Percentiles rank a stretch among this genome's conserved stretches.
These are phyloP conservation scores for Candida methanosorbosa DNA, from an alignment of 805 yeast species.

Conservation along the genomic window DNA sequence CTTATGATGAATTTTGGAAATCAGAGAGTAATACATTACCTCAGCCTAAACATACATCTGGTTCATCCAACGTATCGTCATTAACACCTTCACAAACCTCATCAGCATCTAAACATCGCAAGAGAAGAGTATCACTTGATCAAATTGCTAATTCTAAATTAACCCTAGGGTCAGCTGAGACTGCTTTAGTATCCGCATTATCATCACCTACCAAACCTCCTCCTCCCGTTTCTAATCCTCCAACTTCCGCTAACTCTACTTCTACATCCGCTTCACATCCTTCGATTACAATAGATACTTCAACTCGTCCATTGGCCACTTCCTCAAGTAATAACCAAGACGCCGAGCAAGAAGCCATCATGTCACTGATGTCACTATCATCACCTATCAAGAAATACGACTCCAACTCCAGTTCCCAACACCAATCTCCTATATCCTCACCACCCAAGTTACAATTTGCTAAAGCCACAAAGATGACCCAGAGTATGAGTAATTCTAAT, in stretches of 20 bases:
- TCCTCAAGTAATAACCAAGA: constrained; percentile 8
- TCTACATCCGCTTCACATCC: neutral
- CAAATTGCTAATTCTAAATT: constrained; percentile 16
- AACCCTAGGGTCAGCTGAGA: constrained; percentile 15
- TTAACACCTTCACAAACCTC: neutral
- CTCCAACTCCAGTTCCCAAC: constrained; percentile 11
- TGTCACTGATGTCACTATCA: constrained; percentile 46
- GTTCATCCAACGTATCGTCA: neutral
- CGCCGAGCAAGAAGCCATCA: constrained; percentile 46
- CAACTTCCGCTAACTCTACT: constrained; percentile 1
- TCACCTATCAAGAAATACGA: constrained; percentile 34
- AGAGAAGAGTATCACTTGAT: constrained; percentile 11
- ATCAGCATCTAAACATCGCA: neutral
- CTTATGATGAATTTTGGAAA: constrained; percentile 20
- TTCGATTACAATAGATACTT: neutral
- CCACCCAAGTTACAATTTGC: constrained; percentile 1
- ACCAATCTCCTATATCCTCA: neutral
- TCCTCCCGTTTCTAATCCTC: constrained; percentile 4
- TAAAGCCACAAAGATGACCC: neutral
- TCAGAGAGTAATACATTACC: constrained; percentile 18
- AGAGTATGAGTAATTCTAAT: too few relatives aligned
- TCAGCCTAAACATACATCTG: neutral
- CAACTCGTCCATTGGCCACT: neutral
- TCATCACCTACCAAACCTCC: constrained; percentile 11
- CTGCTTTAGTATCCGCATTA: constrained; percentile 14